A percentile compares a stretch with the other conserved stretches of the same genome.
phyloP scores from a whole-genome alignment of 495 filamentous ascomycete genomes.

The Podospora appendiculata region DNA sequence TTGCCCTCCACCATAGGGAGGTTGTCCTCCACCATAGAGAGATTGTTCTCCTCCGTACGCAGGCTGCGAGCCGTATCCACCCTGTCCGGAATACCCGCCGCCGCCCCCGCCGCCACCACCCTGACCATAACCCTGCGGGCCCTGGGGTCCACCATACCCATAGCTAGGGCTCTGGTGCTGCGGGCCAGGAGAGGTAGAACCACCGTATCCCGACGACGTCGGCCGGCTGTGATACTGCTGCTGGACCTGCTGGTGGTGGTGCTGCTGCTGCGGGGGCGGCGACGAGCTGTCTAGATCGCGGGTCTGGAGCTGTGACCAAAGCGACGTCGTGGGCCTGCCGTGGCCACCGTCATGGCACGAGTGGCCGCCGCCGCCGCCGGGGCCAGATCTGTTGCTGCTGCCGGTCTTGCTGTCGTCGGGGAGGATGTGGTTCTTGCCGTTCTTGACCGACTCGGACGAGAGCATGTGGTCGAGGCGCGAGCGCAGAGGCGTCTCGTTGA shows the following conservation, averaged over 20 bases:
- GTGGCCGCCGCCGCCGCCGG: constrained; percentile 30
- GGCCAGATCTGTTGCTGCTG: constrained; percentile 13
- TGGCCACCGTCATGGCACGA: constrained; percentile 34
- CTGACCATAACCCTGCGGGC: constrained; percentile 2
- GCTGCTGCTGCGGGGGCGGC: background rate
- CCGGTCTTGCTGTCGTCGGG: background rate
- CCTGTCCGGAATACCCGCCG: background rate
- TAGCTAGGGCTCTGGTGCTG: constrained; percentile 3
- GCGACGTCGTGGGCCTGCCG: constrained; percentile 38
- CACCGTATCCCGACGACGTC: constrained; percentile 1
- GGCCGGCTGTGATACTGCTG: constrained; percentile 1
- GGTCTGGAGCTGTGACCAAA: constrained; percentile 42
- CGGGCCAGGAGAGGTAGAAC: background rate
- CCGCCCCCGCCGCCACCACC: background rate
- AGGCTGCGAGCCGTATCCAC: background rate
- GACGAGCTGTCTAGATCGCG: constrained; percentile 1
- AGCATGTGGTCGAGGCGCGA: constrained; percentile 62
- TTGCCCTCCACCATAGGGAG: background rate
- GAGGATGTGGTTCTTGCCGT: constrained; percentile 65
- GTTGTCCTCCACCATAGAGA: background rate
- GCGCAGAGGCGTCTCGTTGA: constrained; percentile 53
- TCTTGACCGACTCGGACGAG: constrained; percentile 69
- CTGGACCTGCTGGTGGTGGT: background rate
- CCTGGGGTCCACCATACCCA: constrained; percentile 3
- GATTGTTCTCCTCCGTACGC: background rate